Evolutionary conservation across 345 rosid species (phyloP).

Genomic region (Hypericum androsaemum): DNA sequence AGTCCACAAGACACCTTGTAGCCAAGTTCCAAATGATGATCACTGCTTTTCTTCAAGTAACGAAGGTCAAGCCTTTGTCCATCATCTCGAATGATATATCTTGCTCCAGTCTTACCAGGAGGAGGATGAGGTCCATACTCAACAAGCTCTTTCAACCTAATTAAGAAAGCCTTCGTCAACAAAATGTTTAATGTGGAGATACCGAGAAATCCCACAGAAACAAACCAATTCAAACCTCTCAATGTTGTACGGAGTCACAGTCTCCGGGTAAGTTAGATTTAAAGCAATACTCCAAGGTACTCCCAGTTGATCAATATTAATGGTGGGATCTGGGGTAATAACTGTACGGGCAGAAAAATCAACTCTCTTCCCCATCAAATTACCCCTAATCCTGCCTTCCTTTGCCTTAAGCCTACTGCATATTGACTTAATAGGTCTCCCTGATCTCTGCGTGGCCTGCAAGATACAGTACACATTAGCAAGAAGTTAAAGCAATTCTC

Average conservation of each 20-base stretch:
- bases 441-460: conserved; percentile 97
- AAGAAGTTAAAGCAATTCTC: conserved; percentile 1
- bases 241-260: conserved; percentile 93
- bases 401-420: conserved; percentile 97
- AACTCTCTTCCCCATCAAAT: conserved; percentile 96
- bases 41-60: conserved; percentile 94
- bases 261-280: conserved; percentile 90
- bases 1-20: conserved; percentile 43
- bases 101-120: conserved; percentile 94
- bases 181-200: conserved; percentile 1
- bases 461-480: conserved; percentile 11
- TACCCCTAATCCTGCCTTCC: conserved; percentile 94
- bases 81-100: conserved; percentile 92
- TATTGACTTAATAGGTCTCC: conserved; percentile 92
- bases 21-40: conserved; percentile 97
- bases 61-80: conserved; percentile 98
- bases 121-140: conserved; percentile 98
- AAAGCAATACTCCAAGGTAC: conserved; percentile 98
- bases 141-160: conserved; percentile 87
- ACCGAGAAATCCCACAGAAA: neutral
- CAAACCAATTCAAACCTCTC: conserved; percentile 44
- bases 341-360: conserved; percentile 98
- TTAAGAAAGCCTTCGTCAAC: conserved; percentile 5
- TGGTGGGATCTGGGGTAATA: conserved; percentile 95
- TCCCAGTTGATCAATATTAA: conserved; percentile 87